Evolutionary conservation across 2,329 filamentous ascomycete species (phyloP), one percentile per base, ranked within the genome.

Genomic region (Fusarium oxysporum): DNA sequence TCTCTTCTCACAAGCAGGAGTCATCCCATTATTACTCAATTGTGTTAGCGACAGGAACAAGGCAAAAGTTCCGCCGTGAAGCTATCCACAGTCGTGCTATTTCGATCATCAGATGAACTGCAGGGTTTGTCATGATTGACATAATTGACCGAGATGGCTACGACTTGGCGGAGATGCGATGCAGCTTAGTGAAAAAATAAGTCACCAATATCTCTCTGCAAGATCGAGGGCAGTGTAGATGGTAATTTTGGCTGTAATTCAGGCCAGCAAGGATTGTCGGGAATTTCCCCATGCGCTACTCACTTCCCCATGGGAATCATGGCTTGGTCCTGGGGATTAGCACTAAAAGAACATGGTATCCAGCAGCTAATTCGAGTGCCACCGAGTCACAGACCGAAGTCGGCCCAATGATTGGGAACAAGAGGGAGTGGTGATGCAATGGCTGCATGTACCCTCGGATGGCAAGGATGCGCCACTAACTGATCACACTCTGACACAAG

Each of bases 331-430:
- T 69, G 66, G 66, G 64, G 64, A 38, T 64, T 57, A 37, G 25
- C 41, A 17, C 63, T 68, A 68, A 41, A 48, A 38, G 16, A 28
- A 43, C 62, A 54, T 28, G 65, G 62, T 30, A 23, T 33, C 35
- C 51, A 25, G 16, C 14, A 60, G 50, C 69, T 70, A 72, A 56
- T 8, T 40, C 44, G n/a, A 72, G 43, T 72, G 55, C 38, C 69
- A 40, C 70, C 70, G 70, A 72, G 64, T 38, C 51, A 40, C 50
- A 43, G 68, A 63, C 69, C 70, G 70, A 72, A 41, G 57, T 47
- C 59, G 47, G 55, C 54, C 38, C 28, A 56, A 38, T 47, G 28
- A 33, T 17, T 60, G 50, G 16, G 23, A n/a, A 32, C 11, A 43
- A 51, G 63, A 63, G 38, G 45, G n/a, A 53, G 66, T 65, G 35